Conservation (phyloP, 2,329 filamentous ascomycete species). For the Alternaria tenuissima region DNA sequence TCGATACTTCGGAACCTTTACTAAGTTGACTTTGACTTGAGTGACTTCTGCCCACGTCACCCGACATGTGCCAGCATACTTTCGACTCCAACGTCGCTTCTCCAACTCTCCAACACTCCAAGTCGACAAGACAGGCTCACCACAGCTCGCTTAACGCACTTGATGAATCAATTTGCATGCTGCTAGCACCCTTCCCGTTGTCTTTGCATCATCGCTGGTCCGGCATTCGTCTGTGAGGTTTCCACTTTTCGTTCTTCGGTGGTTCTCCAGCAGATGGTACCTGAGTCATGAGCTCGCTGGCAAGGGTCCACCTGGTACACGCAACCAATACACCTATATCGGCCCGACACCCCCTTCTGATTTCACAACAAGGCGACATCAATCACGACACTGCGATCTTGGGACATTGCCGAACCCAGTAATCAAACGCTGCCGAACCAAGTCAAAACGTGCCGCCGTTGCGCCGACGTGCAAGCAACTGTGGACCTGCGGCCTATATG, state of each 20-base stretch:
- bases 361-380: not conserved
- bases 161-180: conserved; percentile 9
- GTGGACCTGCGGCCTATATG: conserved; percentile 4
- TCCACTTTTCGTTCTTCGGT: conserved; percentile 21
- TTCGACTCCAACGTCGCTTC: conserved; percentile 2
- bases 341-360: conserved; percentile 8
- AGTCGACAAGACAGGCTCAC: not conserved
- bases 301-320: conserved; percentile 8
- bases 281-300: conserved; percentile 14
- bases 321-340: conserved; percentile 8
- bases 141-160: conserved; percentile 5
- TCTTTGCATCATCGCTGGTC: conserved; percentile 12
- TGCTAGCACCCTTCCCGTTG: conserved; percentile 9
- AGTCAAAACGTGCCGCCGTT: conserved; percentile 5
- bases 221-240: conserved; percentile 4
- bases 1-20: not conserved
- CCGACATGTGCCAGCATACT: not conserved
- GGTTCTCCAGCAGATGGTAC: conserved; percentile 16
- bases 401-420: conserved; percentile 7
- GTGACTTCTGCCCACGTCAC: not conserved
- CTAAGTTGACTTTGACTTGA: not conserved
- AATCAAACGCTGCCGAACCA: conserved; percentile 3
- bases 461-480: conserved; percentile 4
- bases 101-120: conserved; percentile 1
- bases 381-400: conserved; percentile 10